Base-by-base conservation (phyloP, 2,329 filamentous ascomycete genomes). In the Exophiala oligosperma region DNA sequence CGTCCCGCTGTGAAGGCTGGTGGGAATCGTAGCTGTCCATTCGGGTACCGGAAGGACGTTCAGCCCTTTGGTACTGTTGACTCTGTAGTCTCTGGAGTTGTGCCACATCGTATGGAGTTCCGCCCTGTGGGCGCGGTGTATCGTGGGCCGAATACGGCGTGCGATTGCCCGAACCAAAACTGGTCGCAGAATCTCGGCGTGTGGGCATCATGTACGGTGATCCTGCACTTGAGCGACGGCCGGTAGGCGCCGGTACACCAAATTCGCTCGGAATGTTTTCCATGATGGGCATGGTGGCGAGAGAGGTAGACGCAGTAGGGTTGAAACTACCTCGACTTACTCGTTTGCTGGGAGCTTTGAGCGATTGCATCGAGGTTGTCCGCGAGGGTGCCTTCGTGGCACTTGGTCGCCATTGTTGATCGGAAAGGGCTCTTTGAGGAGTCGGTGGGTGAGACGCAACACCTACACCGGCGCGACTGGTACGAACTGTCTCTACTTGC, bases 31-130 rank as follows among this genome's bases (percentile, higher is more conserved):
- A 59, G 11, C 53, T 52, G 29, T 58, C 63, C 29, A 54, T 57
- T 54, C 49, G 32, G 81, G 82, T 70, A 83, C 82, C 67, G 83
- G 81, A 41, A 3, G 35, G 46, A 7, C 37, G n/a, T 32, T 49
- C 52, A 6, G 49, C 38, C 11, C 26, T 21, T 48, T 49, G 38
- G 7, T n/a, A 29, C n/a, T 57, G 49, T 26, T 63, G 61, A 26
- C 54, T 59, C 14, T 24, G 17, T 6, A 56, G 49, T 38, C 56
- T 55, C 26, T 17, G 5, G 37, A 40, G 23, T 12, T 59, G 52
- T 7, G 44, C 7, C 12, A 54, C 41, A 32, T 60, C 49, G 17
- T 53, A 35, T 6, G 37, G 40, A 37, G 50, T 56, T 17, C 23
- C 26, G 9, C 26, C 28, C 8, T 48, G 35, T 14, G 58, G 50